Percentiles rank a stretch among this genome's conserved stretches.
Conservation (phyloP, 768 basidiomycete genomes). For the Ramaria sp. region DNA sequence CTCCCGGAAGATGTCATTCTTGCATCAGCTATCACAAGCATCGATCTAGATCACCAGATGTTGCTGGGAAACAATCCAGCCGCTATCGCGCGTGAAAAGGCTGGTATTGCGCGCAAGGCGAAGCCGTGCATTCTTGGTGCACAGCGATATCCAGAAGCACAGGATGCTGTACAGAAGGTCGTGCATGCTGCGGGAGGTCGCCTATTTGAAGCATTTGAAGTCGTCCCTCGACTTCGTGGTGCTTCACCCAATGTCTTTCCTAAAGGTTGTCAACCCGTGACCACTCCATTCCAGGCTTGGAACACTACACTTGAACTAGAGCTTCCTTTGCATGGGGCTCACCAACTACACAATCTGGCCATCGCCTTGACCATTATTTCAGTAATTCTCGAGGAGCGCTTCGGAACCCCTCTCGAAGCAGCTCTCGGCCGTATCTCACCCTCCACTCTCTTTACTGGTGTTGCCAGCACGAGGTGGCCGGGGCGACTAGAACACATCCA, state of each 20-base stretch:
- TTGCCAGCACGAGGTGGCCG: constrained; percentile 50
- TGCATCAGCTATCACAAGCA: constrained; percentile 72
- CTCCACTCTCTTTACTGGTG: constrained; percentile 4
- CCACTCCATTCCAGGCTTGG: constrained; percentile 19
- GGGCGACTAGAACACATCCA: constrained; percentile 71
- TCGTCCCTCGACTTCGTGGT: constrained; percentile 30
- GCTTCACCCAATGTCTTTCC: constrained; percentile 33
- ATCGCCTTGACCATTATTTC: constrained; percentile 55
- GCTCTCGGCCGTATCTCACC: constrained; percentile 1
- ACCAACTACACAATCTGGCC: constrained; percentile 81
- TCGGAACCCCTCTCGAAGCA: constrained; percentile 23
- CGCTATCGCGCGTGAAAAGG: constrained; percentile 75
- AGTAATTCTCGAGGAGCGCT: constrained; percentile 28
- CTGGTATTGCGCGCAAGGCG: constrained; percentile 58
- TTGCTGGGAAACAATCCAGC: constrained; percentile 73
- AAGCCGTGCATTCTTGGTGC: constrained; percentile 56
- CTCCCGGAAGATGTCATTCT: constrained; percentile 60
- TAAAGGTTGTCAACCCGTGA: constrained; percentile 32
- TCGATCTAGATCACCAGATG: constrained; percentile 89
- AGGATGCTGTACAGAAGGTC: constrained; percentile 28
- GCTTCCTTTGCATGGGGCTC: constrained; percentile 65
- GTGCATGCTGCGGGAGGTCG: constrained; percentile 34
- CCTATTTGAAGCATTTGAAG: constrained; percentile 20
- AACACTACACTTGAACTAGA: constrained; percentile 1
- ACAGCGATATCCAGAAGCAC: constrained; percentile 38